Evolutionary conservation across 768 basidiomycete species (phyloP).

Genomic region (Chalciporus piperatus): DNA sequence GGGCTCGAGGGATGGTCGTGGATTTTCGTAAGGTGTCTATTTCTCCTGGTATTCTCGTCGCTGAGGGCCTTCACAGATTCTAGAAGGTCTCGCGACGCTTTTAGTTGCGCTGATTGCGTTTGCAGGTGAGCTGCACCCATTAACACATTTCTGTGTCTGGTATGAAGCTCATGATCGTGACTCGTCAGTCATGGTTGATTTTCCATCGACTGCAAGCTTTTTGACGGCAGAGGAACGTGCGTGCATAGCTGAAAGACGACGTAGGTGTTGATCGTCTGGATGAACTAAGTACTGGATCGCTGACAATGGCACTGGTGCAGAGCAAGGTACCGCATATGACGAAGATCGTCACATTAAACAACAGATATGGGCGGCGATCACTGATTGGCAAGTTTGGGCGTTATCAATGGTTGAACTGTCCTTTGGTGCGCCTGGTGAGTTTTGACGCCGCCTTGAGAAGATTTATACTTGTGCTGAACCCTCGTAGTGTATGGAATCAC

Average conservation of each 20-base stretch:
- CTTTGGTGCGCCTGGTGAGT: slow-evolving; percentile 56
- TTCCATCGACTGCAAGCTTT: slow-evolving; percentile 18
- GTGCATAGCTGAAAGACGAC: slow-evolving; percentile 2
- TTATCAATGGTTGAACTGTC: slow-evolving; percentile 38
- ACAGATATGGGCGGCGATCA: slow-evolving; percentile 51
- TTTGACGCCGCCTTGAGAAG: background rate
- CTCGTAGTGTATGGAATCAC: slow-evolving; percentile 64
- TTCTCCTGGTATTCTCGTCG: background rate
- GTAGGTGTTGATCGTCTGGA: background rate
- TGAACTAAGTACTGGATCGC: slow-evolving; percentile 15
- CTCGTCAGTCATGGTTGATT: slow-evolving; percentile 57
- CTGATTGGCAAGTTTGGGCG: slow-evolving; percentile 59
- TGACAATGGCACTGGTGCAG: slow-evolving; percentile 43
- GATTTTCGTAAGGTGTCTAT: slow-evolving; percentile 53
- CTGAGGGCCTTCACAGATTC: slow-evolving; percentile 4
- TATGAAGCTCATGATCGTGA: background rate
- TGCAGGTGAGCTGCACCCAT: slow-evolving; percentile 36
- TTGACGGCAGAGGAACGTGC: slow-evolving; percentile 15
- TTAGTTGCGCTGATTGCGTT: slow-evolving; percentile 52
- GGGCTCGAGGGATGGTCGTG: slow-evolving; percentile 60
- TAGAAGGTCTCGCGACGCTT: slow-evolving; percentile 54
- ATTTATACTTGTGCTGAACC: background rate
- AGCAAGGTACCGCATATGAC: slow-evolving; percentile 34
- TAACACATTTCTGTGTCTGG: background rate
- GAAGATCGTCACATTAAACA: slow-evolving; percentile 56